Evolutionary conservation across 2,329 filamentous ascomycete species (phyloP), one percentile per base, ranked within the genome.

Genomic region (Fusarium pseudograminearum): DNA sequence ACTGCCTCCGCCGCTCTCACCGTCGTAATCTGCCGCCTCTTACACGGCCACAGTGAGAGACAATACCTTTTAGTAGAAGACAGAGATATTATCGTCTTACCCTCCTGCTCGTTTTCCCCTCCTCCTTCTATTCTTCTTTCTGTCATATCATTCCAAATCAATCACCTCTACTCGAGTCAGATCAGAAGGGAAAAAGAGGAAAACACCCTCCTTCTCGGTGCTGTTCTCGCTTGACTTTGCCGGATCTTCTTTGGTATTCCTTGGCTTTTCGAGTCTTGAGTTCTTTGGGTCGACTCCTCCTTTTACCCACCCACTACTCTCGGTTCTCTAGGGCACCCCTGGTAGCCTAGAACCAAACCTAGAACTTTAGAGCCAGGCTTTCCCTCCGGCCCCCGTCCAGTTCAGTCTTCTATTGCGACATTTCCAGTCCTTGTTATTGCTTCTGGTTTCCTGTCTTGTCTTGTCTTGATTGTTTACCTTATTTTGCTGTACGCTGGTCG

Each of bases 1-100:
- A 52, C 48, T 52, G 33, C 73, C 62, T 73, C 65, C 73, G 73
- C 73, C 73, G 73, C 73, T 65, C 64, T 67, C 70, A 66, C 70
- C 64, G 73, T 74, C 73, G 73, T 75, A 74, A 75, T 73, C 73
- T 70, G 65, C 72, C 72, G 70, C 72, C 69, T 74, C 70, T 62
- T 69, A 61, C 61, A 71, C 64, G 65, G 56, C 57, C 67, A 64
- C 66, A 69, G 55, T 46, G 34, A 22, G 42, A 41, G 54, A 57
- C 28, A 28, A 34, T 14, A 20, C 42, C 33, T 44, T 31, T 44
- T 36, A 50, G 36, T 48, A 44, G 26, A 60, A 41, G 26, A 56
- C 26, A 57, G 38, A 70, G 48, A 58, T 56, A 63, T 61, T 62
- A 38, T 41, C 54, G 57, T 66, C 55, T 54, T 42, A 59, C 55